Evolutionary conservation across 2,329 filamentous ascomycete genomes (phyloP).

Genomic region (Peltaster fructicola): DNA sequence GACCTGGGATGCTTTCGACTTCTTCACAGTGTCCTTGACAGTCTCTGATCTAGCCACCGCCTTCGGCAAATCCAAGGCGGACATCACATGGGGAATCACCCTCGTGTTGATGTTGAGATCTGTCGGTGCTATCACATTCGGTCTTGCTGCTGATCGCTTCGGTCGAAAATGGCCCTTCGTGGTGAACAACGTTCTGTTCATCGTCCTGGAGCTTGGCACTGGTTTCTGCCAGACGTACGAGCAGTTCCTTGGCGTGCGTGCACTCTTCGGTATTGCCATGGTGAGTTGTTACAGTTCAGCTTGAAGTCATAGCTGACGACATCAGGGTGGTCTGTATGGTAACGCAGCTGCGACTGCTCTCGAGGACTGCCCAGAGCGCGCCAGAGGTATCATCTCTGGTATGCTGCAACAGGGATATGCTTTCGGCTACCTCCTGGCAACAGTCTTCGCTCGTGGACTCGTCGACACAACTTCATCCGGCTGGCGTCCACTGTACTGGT

Average conservation of each 20-base stretch:
- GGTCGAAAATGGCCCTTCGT: conserved; percentile 32
- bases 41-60: conserved; percentile 34
- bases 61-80: conserved; percentile 36
- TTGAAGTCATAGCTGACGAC: too few species aligned
- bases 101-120: conserved; percentile 43
- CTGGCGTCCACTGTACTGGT: conserved; percentile 83
- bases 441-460: conserved; percentile 33
- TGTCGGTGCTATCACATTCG: conserved; percentile 41
- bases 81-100: conserved; percentile 42
- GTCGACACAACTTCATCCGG: conserved; percentile 60
- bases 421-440: conserved; percentile 43
- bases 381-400: conserved; percentile 42
- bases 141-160: conserved; percentile 20
- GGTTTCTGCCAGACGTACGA: conserved; percentile 41
- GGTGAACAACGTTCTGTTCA: conserved; percentile 43
- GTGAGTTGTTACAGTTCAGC: too few species aligned
- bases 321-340: conserved; percentile 43
- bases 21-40: conserved; percentile 43
- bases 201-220: conserved; percentile 41
- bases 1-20: conserved; percentile 30
- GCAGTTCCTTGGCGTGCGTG: conserved; percentile 40
- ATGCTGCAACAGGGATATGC: conserved; percentile 48
- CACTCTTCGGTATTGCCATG: conserved; percentile 47
- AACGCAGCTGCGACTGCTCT: conserved; percentile 44
- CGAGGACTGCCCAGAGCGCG: conserved; percentile 41